Evolutionary conservation across 768 basidiomycete genomes (phyloP), one percentile per base, ranked within the genome.

Genomic region (Tylopilus felleus): DNA sequence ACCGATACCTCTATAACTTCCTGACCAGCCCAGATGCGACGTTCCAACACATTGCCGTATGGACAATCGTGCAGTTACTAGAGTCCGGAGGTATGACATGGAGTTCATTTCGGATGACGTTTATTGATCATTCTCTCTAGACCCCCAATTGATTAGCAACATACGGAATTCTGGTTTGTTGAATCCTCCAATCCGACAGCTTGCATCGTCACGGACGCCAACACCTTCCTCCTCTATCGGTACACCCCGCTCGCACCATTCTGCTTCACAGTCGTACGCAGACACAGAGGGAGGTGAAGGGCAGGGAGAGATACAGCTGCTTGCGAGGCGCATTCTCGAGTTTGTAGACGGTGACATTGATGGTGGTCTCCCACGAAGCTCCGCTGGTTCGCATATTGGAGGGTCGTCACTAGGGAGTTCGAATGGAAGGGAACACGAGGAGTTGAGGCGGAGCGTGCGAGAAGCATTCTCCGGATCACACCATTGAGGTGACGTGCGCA

Each of bases 21-120:
- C 73, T 99, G 62, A 91, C 84, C 39, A 95, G 91, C 65, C 77
- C 89, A 7, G 97, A 99, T 65, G 88, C 92, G 14, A 99, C 97
- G 1, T 99, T 99, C 86, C 95, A 98, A 71, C 97, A 99, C 67
- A 99, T 98, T 58, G 97, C 97, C 31, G 94, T 99, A 41, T 99
- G 97, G 97, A 98, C 97, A 0, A 95, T 98, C 60, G 95, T 98
- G 23, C 97, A 99, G 67, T 75, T 99, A 21, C 78, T 99, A 25
- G 97, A 99, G 69, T 96, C 96, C n/a, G 90, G 92, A 57, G 91
- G 89, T 90, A 60, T 40, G 75, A 60, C 2, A 1, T 19, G 8
- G 22, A 43, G 23, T 28, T 25, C n/a, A 16, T 41, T 27, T 43
- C 23, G 29, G 52, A 39, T 45, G 33, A 56, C 4, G 19, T 13